A percentile compares a stretch with the other conserved stretches of the same genome.
phyloP scores from a whole-genome alignment of 2,329 filamentous ascomycete species.

The Aspergillus ibericus region DNA sequence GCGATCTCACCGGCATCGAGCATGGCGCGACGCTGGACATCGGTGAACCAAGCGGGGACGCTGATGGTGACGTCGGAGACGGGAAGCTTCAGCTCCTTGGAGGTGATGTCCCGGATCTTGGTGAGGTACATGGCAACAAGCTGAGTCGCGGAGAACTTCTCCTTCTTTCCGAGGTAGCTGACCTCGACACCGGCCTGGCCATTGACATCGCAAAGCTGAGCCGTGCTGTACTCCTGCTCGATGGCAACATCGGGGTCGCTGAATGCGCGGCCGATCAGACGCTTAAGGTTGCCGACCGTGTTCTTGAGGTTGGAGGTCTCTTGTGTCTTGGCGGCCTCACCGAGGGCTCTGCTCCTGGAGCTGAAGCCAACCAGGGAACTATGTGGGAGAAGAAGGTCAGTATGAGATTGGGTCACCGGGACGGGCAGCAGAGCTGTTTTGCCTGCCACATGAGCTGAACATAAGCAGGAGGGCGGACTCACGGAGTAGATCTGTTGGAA shows the following conservation, averaged over 20 bases:
- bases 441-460: slow-evolving; percentile 1
- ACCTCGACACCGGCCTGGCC: slow-evolving; percentile 96
- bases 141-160: slow-evolving; percentile 92
- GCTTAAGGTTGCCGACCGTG: slow-evolving; percentile 89
- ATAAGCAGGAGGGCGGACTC: slow-evolving; percentile 52
- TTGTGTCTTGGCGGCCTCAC: slow-evolving; percentile 95
- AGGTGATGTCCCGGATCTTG: slow-evolving; percentile 87
- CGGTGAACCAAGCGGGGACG: slow-evolving; percentile 95
- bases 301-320: slow-evolving; percentile 99
- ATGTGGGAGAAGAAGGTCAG: slow-evolving; percentile 20
- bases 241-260: slow-evolving; percentile 89
- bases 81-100: slow-evolving; percentile 82
- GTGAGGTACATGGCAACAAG: slow-evolving; percentile 92
- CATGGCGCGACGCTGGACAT: slow-evolving; percentile 83
- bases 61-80: slow-evolving; percentile 93
- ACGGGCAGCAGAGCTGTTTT: background rate
- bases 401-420: background rate
- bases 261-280: slow-evolving; percentile 82
- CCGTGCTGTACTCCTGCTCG: slow-evolving; percentile 88
- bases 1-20: slow-evolving; percentile 92
- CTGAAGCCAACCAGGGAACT: slow-evolving; percentile 95
- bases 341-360: slow-evolving; percentile 88
- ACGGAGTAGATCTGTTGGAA: slow-evolving; percentile 97
- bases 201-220: slow-evolving; percentile 81
- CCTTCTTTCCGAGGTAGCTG: slow-evolving; percentile 88